Evolutionary conservation across 306 rosid genomes (phyloP), one percentile per base, ranked within the genome.

Genomic region (Corylus avellana): DNA sequence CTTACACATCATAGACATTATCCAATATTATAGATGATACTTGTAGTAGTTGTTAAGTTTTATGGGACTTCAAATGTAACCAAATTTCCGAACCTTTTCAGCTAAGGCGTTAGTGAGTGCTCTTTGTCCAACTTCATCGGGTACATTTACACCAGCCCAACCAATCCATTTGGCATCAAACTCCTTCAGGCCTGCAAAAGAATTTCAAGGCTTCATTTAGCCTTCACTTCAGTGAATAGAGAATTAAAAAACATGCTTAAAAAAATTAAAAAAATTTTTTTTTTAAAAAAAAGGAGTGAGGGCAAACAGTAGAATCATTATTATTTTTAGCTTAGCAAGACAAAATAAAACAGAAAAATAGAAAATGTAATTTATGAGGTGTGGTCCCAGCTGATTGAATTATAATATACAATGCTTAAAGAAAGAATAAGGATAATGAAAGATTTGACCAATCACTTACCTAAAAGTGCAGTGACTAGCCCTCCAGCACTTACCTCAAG

Each of bases 151-250:
- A n/a, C 98, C 98, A 74, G 97, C 92, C 97, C 98, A 94, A 48
- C 98, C 98, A 82, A 92, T 94, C 98, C 98, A 94, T 86, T 97
- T 89, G 44, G 97, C 89, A 68, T 94, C 98, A 77, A 94, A 92
- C 84, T 94, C 98, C 91, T 87, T 94, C 75, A 94, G 88, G 68
- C 98, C 98, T 94, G 85, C 86, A 94, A 78, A 76, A 88, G 53
- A 83, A 85, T 57, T 78, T 76, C 63, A 55, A 75, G 56, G 73
- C 72, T 79, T 76, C 67, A 85, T 56, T 78, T 56, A 82, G 61
- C 73, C 76, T 81, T 74, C 74, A 62, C 74, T 42, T 74, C 8
- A 18, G 50, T 67, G 75, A 64, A 35, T 53, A 63, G 44, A 76
- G 55, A 71, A 73, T 27, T 0, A 66, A 66, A 42, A 78, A 64